phyloP scores from a whole-genome alignment of 2,329 filamentous ascomycete genomes.

The Chaetomiaceae sp. region DNA sequence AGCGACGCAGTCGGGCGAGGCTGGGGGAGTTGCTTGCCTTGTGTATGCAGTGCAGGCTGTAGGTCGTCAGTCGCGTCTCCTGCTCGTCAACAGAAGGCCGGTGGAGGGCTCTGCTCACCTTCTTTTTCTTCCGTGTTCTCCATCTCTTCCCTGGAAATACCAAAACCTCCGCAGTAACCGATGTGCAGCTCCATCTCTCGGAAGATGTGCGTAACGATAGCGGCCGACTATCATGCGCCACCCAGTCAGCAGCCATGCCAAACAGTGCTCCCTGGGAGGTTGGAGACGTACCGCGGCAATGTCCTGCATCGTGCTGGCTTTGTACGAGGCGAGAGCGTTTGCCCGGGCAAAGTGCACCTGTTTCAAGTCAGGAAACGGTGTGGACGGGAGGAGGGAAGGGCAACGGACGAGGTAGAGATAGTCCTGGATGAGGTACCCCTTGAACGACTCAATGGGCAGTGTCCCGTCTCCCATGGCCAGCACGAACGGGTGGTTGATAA shows the following conservation, averaged over 20 bases:
- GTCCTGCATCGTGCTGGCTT: conserved; percentile 67
- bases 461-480: conserved; percentile 69
- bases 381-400: neutral
- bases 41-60: conserved; percentile 41
- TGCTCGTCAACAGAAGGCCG: neutral
- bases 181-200: conserved; percentile 79
- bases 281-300: conserved; percentile 60
- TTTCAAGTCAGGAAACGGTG: neutral
- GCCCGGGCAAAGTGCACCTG: conserved; percentile 84
- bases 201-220: conserved; percentile 71
- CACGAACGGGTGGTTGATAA: conserved; percentile 80
- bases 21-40: conserved; percentile 21
- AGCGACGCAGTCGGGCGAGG: conserved; percentile 8
- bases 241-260: neutral
- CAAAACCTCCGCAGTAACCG: conserved; percentile 76
- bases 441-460: conserved; percentile 72
- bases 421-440: conserved; percentile 85
- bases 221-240: conserved; percentile 28
- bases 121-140: conserved; percentile 68
- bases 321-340: conserved; percentile 81
- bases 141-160: conserved; percentile 69
- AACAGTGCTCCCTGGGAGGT: too few species aligned
- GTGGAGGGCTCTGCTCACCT: conserved; percentile 42
- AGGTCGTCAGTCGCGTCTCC: neutral
- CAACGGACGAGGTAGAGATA: conserved; percentile 74